These are phyloP conservation scores for Diaporthe citriasiana DNA, from an alignment of 2,329 filamentous ascomycete genomes.

Conservation along the genomic window DNA sequence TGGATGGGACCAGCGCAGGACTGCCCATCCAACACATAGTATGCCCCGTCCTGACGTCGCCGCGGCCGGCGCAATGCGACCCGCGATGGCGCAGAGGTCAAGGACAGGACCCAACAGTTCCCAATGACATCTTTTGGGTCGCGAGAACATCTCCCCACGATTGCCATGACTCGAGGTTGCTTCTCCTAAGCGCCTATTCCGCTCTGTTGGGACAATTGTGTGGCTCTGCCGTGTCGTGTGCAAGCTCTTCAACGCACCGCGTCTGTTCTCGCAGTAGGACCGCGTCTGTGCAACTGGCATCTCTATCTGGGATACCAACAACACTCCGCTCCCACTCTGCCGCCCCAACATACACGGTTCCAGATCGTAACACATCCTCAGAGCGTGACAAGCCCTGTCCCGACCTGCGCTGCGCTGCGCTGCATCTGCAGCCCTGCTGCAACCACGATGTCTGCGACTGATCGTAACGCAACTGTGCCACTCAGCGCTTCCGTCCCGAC, in stretches of 20 bases:
- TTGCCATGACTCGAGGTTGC: conserved; percentile 5
- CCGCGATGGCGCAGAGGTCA: conserved; percentile 27
- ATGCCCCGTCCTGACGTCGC: conserved; percentile 23
- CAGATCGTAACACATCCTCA: background rate
- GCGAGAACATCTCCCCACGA: conserved; percentile 2
- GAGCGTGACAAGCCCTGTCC: background rate
- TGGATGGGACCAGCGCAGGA: conserved; percentile 7
- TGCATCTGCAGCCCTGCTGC: conserved; percentile 26
- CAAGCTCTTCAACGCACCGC: background rate
- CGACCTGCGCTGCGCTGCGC: background rate
- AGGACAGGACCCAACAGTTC: background rate
- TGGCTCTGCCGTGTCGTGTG: conserved; percentile 8
- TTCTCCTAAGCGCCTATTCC: conserved; percentile 37
- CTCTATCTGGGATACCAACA: background rate
- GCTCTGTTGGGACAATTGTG: conserved; percentile 24
- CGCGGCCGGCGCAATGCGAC: conserved; percentile 6
- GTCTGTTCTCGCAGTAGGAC: conserved; percentile 24
- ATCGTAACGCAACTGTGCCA: conserved; percentile 22
- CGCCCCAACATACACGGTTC: conserved; percentile 8
- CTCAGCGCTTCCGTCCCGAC: conserved; percentile 36
- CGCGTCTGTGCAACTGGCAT: conserved; percentile 17
- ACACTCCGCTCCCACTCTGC: background rate
- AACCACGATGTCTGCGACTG: conserved; percentile 17
- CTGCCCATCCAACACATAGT: background rate
- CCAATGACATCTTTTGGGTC: conserved; percentile 4